phyloP scores from a whole-genome alignment of 75 land plant genomes.

The Adiantum capillusveneris region DNA sequence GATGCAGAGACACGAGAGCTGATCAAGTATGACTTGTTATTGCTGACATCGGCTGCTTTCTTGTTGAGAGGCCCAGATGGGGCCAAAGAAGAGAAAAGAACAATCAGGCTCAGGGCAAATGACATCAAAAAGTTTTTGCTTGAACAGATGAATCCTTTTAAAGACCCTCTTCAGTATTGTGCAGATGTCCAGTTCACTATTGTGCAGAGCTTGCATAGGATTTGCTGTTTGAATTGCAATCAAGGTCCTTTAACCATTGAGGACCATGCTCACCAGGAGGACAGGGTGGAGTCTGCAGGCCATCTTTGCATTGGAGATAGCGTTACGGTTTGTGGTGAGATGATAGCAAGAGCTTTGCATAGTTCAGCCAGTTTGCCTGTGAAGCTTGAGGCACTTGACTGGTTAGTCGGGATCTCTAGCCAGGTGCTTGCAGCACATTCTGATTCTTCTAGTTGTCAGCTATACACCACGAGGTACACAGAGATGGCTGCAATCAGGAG shows the following conservation, averaged over 20 bases:
- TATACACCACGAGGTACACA: not conserved
- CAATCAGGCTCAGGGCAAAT: slow-evolving; percentile 1
- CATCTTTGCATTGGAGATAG: slow-evolving; percentile 10
- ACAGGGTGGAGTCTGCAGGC: not conserved
- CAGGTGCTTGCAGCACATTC: not conserved
- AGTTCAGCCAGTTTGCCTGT: slow-evolving; percentile 45
- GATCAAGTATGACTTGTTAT: slow-evolving; percentile 67
- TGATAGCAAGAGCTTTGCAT: slow-evolving; percentile 45
- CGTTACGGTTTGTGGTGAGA: slow-evolving; percentile 29
- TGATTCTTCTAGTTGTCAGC: not conserved
- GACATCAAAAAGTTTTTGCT: slow-evolving; percentile 44
- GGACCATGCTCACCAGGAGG: not conserved
- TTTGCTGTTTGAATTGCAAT: slow-evolving; percentile 33
- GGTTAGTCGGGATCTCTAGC: slow-evolving; percentile 38
- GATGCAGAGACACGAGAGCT: slow-evolving; percentile 50
- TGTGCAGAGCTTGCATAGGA: slow-evolving; percentile 45
- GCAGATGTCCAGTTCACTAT: slow-evolving; percentile 56
- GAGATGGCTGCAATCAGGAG: not conserved
- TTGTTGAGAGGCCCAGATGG: not conserved
- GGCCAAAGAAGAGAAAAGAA: not conserved
- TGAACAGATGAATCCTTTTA: slow-evolving; percentile 66
- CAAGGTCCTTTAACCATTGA: not conserved
- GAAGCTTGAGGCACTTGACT: slow-evolving; percentile 58
- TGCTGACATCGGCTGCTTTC: slow-evolving; percentile 32
- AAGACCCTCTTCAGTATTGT: slow-evolving; percentile 41